Base-by-base conservation (phyloP, 345 rosid species). In the Noccaea bulbosa region DNA sequence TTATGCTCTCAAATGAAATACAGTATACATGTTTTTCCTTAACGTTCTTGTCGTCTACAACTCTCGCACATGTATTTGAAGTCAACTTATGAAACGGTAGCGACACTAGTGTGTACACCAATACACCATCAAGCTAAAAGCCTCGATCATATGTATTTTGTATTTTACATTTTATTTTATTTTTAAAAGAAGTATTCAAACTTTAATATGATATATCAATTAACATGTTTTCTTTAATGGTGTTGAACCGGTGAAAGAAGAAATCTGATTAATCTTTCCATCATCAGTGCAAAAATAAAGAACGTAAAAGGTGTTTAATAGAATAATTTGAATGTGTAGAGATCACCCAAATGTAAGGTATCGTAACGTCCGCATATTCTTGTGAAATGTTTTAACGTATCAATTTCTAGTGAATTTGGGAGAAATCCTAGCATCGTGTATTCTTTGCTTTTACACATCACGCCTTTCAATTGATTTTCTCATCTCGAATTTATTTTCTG, bases 391-490 rank as follows among this genome's bases (percentile, higher is more conserved):
- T 3, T 60, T n/a, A 27, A 27, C 4, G 30, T 2, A 8, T 24
- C 8, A 33, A 43, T 41, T 60, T 43, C 2, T 27, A 5, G 5
- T 43, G 48, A 22, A 37, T n/a, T 34, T 47, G n/a, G 5, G 6
- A 57, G 65, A 72, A 46, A 63, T 72, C 43, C 14, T 63, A 54
- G 58, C 22, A 45, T 64, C 35, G 27, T 72, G 47, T 44, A 12
- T 44, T 49, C 39, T 62, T 32, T 41, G 15, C 24, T 41, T 70
- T 56, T 57, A 46, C 57, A 46, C 57, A 57, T 68, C 48, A 49
- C 35, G 35, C 43, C 1, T 71, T 49, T 43, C 22, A 4, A 5
- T 6, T 41, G 5, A 20, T 62, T 43, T 71, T 33, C 67, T 15
- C 43, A 9, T 51, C 24, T 27, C 4, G 15, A 38, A 39, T 54